Conservation (phyloP, 2,329 filamentous ascomycete species). For the Colletotrichum viniferum region DNA sequence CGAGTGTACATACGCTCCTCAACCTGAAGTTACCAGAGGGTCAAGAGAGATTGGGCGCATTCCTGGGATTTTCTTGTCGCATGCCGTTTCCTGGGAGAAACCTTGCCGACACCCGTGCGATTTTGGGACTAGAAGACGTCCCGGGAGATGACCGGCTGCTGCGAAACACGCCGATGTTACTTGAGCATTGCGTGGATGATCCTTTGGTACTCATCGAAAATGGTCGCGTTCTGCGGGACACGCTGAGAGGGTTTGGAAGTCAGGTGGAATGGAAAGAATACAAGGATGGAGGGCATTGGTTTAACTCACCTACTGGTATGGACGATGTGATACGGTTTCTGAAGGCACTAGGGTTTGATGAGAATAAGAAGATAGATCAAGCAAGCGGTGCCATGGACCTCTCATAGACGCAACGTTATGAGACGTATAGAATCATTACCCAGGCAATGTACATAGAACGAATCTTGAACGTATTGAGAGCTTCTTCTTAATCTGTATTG, state of each 20-base stretch:
- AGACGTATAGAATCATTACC: background rate
- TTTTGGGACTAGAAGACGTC: conserved; percentile 31
- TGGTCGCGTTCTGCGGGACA: conserved; percentile 38
- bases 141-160: conserved; percentile 34
- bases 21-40: conserved; percentile 31
- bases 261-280: conserved; percentile 46
- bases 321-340: conserved; percentile 45
- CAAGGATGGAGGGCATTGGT: conserved; percentile 45
- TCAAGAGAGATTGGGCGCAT: conserved; percentile 30
- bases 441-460: background rate
- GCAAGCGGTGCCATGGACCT: background rate
- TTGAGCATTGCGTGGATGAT: conserved; percentile 51
- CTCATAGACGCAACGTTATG: background rate
- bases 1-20: conserved; percentile 40
- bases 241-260: conserved; percentile 39
- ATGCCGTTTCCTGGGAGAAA: conserved; percentile 37
- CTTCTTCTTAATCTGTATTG: background rate
- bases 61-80: conserved; percentile 42
- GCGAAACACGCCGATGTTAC: conserved; percentile 45
- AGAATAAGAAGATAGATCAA: background rate
- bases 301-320: conserved; percentile 46
- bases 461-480: background rate
- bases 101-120: conserved; percentile 34
- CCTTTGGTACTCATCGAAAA: conserved; percentile 40
- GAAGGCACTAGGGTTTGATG: background rate